These are phyloP conservation scores for Thamnidium elegans DNA, from an alignment of 192 early-diverging fungal species.

Conservation along the genomic window DNA sequence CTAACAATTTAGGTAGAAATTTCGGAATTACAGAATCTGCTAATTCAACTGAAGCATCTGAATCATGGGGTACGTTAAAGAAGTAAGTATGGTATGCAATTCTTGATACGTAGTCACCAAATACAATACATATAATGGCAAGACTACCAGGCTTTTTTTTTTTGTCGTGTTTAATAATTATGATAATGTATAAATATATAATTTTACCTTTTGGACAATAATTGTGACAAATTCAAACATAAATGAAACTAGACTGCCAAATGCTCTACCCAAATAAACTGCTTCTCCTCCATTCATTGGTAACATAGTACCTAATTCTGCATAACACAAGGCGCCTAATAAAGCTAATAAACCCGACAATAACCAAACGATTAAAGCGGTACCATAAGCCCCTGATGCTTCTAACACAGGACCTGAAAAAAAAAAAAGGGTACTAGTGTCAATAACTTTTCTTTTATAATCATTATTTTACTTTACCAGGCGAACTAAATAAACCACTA, in stretches of 20 bases:
- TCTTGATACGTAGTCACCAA: conserved; percentile 74
- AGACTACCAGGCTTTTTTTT: conserved; percentile 55
- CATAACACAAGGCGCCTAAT: conserved; percentile 82
- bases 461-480: conserved; percentile 35
- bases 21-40: conserved; percentile 37
- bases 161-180: background rate
- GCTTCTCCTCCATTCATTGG: conserved; percentile 86
- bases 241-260: conserved; percentile 69
- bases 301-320: conserved; percentile 86
- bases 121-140: conserved; percentile 74
- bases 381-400: conserved; percentile 62
- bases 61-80: conserved; percentile 37
- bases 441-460: background rate
- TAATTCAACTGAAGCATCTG: conserved; percentile 35
- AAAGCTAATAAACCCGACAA: conserved; percentile 72
- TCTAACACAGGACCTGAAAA: conserved; percentile 54
- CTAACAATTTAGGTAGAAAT: conserved; percentile 54
- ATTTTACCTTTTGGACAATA: conserved; percentile 52
- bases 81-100: conserved; percentile 59
- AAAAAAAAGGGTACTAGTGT: background rate
- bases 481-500: conserved; percentile 79
- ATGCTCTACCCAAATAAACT: conserved; percentile 78
- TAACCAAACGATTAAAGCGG: conserved; percentile 75
- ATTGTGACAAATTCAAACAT: conserved; percentile 72
- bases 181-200: background rate